Evolutionary conservation across 495 filamentous ascomycete species (phyloP).

Genomic region (Glonium stellatum): DNA sequence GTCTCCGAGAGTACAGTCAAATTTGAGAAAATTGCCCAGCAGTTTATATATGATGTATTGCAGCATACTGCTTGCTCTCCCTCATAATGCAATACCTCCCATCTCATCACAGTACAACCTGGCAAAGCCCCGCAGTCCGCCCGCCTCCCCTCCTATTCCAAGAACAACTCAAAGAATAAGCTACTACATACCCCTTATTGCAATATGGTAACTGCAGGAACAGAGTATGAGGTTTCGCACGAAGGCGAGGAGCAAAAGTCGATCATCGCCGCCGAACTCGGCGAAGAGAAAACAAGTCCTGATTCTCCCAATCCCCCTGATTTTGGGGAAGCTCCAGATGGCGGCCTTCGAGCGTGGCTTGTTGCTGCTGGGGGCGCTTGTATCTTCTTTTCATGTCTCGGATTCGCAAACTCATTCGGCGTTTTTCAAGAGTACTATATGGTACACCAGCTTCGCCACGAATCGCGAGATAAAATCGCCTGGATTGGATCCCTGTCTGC

Average conservation of each 20-base stretch:
- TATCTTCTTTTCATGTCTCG: conserved; percentile 49
- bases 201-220: not conserved
- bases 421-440: conserved; percentile 57
- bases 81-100: too few relatives aligned
- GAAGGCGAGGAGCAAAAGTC: not conserved
- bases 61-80: not conserved
- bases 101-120: too few relatives aligned
- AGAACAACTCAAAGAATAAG: not conserved
- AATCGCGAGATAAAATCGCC: conserved; percentile 47
- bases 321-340: conserved; percentile 40
- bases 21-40: too few relatives aligned
- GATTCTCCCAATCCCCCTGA: too few relatives aligned
- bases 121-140: too few relatives aligned
- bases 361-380: conserved; percentile 26
- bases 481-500: conserved; percentile 53
- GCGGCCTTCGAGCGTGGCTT: conserved; percentile 30
- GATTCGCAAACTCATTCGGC: conserved; percentile 59
- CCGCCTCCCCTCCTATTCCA: not conserved
- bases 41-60: too few relatives aligned
- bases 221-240: not conserved
- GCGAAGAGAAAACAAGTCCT: not conserved
- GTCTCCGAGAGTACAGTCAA: too few relatives aligned
- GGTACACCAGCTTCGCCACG: conserved; percentile 41
- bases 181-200: not conserved
- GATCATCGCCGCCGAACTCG: not conserved